Evolutionary conservation across 176 grass and related monocot species (phyloP), one percentile per base, ranked within the genome.

Genomic region (Oryza coarctata): DNA sequence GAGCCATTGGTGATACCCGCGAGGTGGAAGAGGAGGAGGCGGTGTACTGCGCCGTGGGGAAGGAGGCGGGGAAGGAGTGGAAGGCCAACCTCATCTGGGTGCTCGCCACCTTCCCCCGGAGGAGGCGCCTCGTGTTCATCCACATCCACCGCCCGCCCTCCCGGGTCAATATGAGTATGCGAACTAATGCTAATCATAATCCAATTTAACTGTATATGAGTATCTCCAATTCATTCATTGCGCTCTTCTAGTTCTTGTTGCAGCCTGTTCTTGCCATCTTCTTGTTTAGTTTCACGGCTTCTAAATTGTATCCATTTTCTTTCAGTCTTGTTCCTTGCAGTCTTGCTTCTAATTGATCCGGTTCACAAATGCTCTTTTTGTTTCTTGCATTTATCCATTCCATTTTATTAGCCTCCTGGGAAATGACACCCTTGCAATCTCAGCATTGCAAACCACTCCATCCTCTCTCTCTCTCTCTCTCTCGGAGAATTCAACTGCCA

Each of bases 61-160:
- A 63, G 76, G 81, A 86, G 0, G 84, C 65, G 0, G 85, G 34
- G 17, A 81, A 74, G 64, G 79, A 88, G 13, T 86, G 80, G 86
- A 97, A 76, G 90, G 86, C 76, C n/a, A 97, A 97, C 80, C 81
- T 95, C 73, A 39, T 39, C 17, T 95, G 93, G 90, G 93, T 83
- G 72, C 81, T 95, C 26, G 87, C 68, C 22, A 88, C 70, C 70
- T 65, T 90, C 20, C 22, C 67, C 29, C 71, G 90, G 45, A 74
- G 39, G 38, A 85, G 63, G 88, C 74, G 81, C 78, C 52, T 90
- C n/a, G 85, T 95, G 5, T 79, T 95, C 73, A n/a, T 64, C 45
- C 93, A 95, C 84, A 75, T 95, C 55, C 93, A 84, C 71, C 90
- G 88, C 31, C 87, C 87, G 30, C 55, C 90, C 23, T 71, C 85